These are phyloP conservation scores for Saccharomyces paradoxus DNA, from an alignment of 805 yeast species.

Conservation along the genomic window DNA sequence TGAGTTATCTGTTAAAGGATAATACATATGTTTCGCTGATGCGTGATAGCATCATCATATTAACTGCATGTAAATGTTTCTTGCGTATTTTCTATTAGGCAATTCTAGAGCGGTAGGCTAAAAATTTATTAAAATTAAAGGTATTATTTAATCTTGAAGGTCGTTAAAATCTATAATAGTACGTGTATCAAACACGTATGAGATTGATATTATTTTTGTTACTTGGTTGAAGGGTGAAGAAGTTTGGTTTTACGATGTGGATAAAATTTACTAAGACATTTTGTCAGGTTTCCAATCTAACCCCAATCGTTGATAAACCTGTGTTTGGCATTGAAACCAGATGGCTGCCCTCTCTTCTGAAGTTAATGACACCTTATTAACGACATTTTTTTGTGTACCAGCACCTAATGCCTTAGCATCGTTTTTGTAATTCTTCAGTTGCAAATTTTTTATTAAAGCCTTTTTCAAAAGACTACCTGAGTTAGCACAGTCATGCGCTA, in stretches of 20 bases:
- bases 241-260: background rate
- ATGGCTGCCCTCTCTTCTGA: slow-evolving; percentile 49
- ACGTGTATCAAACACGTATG: background rate
- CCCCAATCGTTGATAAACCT: slow-evolving; percentile 50
- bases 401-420: background rate
- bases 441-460: slow-evolving; percentile 28
- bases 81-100: background rate
- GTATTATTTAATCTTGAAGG: background rate
- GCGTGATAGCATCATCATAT: too few species aligned
- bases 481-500: background rate
- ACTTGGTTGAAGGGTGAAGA: background rate
- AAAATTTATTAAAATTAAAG: background rate
- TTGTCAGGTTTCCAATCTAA: slow-evolving; percentile 51
- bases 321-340: slow-evolving; percentile 59
- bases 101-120: background rate
- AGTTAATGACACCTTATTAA: slow-evolving; percentile 30
- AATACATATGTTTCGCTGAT: background rate
- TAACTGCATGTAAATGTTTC: too few species aligned
- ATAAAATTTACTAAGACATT: slow-evolving; percentile 4
- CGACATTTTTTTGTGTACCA: background rate
- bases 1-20: too few species aligned
- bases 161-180: background rate
- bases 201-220: background rate
- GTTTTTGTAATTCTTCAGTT: slow-evolving; percentile 7
- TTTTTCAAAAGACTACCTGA: slow-evolving; percentile 23